Evolutionary conservation across 2,329 filamentous ascomycete genomes (phyloP), one percentile per base, ranked within the genome.

Genomic region (Aspergillus fructus): DNA sequence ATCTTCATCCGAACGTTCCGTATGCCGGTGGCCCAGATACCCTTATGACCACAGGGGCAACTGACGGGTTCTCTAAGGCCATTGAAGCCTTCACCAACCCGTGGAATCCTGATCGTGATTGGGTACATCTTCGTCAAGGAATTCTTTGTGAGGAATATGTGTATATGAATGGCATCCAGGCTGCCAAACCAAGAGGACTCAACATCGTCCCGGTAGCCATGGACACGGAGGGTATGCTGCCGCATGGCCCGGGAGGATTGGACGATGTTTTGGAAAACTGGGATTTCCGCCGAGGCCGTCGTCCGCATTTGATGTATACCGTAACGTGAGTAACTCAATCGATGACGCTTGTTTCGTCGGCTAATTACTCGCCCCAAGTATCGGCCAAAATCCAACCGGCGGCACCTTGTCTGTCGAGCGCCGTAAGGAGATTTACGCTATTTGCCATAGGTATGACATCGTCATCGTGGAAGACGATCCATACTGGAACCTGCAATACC

Each of bases 381-480:
- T 91, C 76, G 93, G 92, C 27, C 92, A 96, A 68, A 96, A 96
- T 71, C 93, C 92, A 2, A 96, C 91, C 0, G 88, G 89, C 30
- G 87, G 89, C 33, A 86, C 90, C 3, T 79, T 96, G 2, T 87
- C 89, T 3, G 72, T 94, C 9, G 77, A 88, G 66, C 86, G 93
- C 41, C 85, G 90, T 55, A 89, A 85, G 66, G 86, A 92, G 51
- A 83, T 97, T 27, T 97, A 97, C 70, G 84, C 82, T 17, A 72
- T 97, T 13, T 94, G 90, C 75, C 86, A 86, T 71, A 84, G 88
- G 70, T 96, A 91, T 76, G 92, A 97, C 73, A 84, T 97, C 61
- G 84, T 97, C 67, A 96, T 97, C 63, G 78, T 96, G 60, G 93
- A 97, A 74, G 93, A 97, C 67, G 93, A 97, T 61, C 93, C 93